Conservation (phyloP, 108 stramenopile species). For the Fistulifera pelliculosa region DNA sequence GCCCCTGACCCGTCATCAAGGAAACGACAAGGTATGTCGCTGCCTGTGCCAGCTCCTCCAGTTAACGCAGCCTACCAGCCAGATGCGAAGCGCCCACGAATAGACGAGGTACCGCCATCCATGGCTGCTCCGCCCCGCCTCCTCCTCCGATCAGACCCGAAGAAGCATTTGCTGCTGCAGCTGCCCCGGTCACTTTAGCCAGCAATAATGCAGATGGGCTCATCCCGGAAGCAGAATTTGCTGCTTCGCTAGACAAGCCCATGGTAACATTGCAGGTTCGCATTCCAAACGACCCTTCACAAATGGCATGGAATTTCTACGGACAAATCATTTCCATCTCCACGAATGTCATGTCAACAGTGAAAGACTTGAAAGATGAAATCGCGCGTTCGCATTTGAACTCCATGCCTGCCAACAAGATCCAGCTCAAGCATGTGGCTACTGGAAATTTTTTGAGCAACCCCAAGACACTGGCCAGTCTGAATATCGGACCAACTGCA, state of each 20-base stretch:
- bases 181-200: not conserved
- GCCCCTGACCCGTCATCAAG: too few species aligned
- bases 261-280: slow-evolving; percentile 53
- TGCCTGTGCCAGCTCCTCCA: not conserved
- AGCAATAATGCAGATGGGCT: not conserved
- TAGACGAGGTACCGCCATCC: not conserved
- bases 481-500: slow-evolving; percentile 64
- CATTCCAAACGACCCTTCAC: slow-evolving; percentile 61
- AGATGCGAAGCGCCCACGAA: slow-evolving; percentile 13
- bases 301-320: slow-evolving; percentile 73
- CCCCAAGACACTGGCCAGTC: slow-evolving; percentile 42
- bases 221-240: slow-evolving; percentile 52
- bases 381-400: slow-evolving; percentile 43
- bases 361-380: slow-evolving; percentile 65
- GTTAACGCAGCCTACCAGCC: not conserved
- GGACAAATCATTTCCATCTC: slow-evolving; percentile 68
- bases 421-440: slow-evolving; percentile 49
- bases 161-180: slow-evolving; percentile 1
- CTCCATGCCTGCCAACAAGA: slow-evolving; percentile 81
- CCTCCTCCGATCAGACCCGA: slow-evolving; percentile 9
- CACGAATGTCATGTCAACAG: slow-evolving; percentile 46
- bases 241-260: slow-evolving; percentile 43
- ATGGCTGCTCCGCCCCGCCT: slow-evolving; percentile 3
- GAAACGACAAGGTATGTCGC: too few species aligned
- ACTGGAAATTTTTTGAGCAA: slow-evolving; percentile 62